phyloP scores from a whole-genome alignment of 208 protist species.

The Naegleria lovaniensis region DNA sequence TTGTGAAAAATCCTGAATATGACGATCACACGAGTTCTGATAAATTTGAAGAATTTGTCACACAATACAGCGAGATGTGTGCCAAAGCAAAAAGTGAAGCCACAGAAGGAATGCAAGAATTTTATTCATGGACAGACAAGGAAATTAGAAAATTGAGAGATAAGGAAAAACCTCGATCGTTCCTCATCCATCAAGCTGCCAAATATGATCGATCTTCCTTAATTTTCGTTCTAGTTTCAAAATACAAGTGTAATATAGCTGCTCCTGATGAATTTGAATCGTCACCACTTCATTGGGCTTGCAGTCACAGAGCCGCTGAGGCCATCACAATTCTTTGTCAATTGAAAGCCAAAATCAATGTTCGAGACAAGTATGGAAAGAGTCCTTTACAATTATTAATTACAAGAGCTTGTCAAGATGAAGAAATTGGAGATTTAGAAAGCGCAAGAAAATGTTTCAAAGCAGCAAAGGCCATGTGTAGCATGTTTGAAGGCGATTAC shows the following conservation, averaged over 20 bases:
- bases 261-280: neutral
- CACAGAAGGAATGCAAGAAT: neutral
- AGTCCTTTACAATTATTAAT: neutral
- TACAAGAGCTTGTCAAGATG: neutral
- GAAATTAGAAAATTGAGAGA: neutral
- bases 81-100: neutral
- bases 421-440: neutral
- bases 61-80: neutral
- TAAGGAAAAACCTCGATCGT: neutral
- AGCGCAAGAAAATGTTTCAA: neutral
- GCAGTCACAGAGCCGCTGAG: neutral
- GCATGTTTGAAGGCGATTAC: neutral
- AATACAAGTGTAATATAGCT: neutral
- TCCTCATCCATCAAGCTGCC: neutral
- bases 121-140: neutral
- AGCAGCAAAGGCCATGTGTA: neutral
- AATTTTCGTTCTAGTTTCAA: neutral
- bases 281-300: constrained; percentile 10
- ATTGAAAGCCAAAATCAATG: neutral
- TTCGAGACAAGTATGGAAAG: constrained; percentile 14
- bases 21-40: neutral
- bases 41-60: neutral
- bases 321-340: neutral
- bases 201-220: neutral
- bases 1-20: neutral